phyloP scores from a whole-genome alignment of 352 stramenopile species.

The Pythium phragmitis region DNA sequence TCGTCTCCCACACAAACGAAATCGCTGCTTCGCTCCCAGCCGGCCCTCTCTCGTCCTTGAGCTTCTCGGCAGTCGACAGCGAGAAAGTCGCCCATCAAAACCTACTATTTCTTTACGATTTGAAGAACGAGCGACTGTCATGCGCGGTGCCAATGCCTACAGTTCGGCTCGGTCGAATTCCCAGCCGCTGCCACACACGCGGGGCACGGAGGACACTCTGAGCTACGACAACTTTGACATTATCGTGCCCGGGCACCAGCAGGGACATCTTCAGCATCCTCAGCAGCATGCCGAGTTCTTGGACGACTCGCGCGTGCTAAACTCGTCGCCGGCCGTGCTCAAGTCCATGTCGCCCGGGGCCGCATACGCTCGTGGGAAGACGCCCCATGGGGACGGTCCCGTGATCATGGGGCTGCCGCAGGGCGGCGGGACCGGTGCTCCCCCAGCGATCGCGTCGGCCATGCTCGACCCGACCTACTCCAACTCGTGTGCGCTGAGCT shows the following conservation, averaged over 20 bases:
- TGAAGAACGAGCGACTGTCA: too few species aligned
- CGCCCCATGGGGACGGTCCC: background rate
- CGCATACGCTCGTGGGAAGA: background rate
- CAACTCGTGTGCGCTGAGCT: conserved; percentile 33
- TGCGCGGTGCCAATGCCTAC: too few species aligned
- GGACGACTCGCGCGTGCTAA: conserved; percentile 3
- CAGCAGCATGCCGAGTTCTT: conserved; percentile 13
- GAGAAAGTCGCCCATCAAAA: too few species aligned
- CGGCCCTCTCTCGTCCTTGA: too few species aligned
- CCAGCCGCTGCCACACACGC: too few species aligned
- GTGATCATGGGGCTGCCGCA: background rate
- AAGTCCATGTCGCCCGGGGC: conserved; percentile 1
- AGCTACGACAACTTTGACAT: conserved; percentile 10
- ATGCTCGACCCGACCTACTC: conserved; percentile 23
- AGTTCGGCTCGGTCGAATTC: too few species aligned
- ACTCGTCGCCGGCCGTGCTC: conserved; percentile 8
- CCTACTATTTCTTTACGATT: too few species aligned
- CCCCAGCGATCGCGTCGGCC: conserved; percentile 14
- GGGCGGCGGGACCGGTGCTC: background rate
- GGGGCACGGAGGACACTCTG: conserved; percentile 11
- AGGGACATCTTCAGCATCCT: background rate
- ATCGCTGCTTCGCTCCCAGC: too few species aligned
- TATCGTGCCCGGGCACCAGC: conserved; percentile 9
- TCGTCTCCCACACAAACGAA: too few species aligned
- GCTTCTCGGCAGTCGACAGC: too few species aligned